Conservation (phyloP, 371 early-diverging fungal genomes). For the Apophysomyces sp. region DNA sequence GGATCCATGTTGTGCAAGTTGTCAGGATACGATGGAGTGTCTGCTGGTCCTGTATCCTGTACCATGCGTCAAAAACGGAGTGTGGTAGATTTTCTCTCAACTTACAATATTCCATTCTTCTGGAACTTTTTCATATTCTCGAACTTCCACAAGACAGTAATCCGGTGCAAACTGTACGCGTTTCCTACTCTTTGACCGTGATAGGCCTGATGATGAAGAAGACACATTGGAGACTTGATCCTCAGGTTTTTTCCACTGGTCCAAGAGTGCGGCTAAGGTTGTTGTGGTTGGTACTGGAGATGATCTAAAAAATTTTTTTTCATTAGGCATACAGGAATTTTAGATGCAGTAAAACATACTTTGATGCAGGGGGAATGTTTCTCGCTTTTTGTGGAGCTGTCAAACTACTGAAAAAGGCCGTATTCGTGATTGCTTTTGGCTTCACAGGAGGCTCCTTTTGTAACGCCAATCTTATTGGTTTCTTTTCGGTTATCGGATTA, state of each 20-base stretch:
- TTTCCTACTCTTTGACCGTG: conserved; percentile 1
- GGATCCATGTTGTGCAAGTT: conserved; percentile 4
- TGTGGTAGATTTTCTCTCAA: neutral
- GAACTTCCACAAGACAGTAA: conserved; percentile 13
- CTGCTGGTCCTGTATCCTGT: neutral
- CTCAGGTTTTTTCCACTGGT: neutral
- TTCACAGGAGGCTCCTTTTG: conserved; percentile 24
- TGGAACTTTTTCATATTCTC: conserved; percentile 21
- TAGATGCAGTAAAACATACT: neutral
- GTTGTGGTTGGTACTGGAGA: neutral
- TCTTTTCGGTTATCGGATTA: neutral
- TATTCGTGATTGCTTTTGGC: conserved; percentile 18
- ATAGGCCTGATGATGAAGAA: neutral
- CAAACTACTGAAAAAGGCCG: conserved; percentile 3
- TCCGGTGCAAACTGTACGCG: conserved; percentile 23
- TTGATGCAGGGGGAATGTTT: neutral
- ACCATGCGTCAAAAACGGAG: neutral
- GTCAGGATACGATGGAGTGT: neutral
- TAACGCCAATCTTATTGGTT: conserved; percentile 15
- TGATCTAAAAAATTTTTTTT: neutral
- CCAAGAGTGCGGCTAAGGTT: neutral
- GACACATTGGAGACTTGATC: neutral
- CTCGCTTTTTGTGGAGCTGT: neutral
- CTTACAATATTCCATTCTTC: conserved; percentile 31
- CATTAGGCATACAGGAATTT: neutral